Conservation (phyloP, 2,329 filamentous ascomycete species). For the Leptographium radiaticola region DNA sequence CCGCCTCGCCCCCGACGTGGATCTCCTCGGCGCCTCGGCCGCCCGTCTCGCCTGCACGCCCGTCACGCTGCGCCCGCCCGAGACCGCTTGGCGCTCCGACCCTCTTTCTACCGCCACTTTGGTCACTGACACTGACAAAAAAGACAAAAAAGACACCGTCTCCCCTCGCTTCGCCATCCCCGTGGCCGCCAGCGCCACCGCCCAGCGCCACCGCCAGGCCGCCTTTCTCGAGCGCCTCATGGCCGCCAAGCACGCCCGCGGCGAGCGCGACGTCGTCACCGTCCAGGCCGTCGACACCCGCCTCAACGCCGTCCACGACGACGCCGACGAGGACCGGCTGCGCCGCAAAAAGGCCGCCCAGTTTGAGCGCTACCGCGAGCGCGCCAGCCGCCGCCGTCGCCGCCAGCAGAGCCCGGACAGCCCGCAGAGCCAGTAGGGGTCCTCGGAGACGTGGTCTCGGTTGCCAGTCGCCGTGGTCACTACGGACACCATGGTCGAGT, state of each 20-base stretch:
- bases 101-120: too few species aligned
- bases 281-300: slow-evolving; percentile 12
- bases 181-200: slow-evolving; percentile 7
- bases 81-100: not conserved
- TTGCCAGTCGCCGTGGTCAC: not conserved
- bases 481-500: not conserved
- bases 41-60: slow-evolving; percentile 11
- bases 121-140: too few species aligned
- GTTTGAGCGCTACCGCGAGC: not conserved
- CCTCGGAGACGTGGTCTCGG: not conserved
- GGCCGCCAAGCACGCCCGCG: slow-evolving; percentile 11
- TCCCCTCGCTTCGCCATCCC: slow-evolving; percentile 11
- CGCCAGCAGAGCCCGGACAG: not conserved
- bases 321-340: slow-evolving; percentile 6
- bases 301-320: slow-evolving; percentile 5
- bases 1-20: slow-evolving; percentile 9
- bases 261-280: slow-evolving; percentile 13
- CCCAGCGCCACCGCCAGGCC: slow-evolving; percentile 10
- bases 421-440: not conserved
- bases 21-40: slow-evolving; percentile 17
- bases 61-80: slow-evolving; percentile 7
- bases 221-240: slow-evolving; percentile 13
- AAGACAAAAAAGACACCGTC: not conserved
- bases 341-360: not conserved
- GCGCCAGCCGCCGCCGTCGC: not conserved